phyloP scores from a whole-genome alignment of 257 asterid species.

The Parsonsia alboflavescens region DNA sequence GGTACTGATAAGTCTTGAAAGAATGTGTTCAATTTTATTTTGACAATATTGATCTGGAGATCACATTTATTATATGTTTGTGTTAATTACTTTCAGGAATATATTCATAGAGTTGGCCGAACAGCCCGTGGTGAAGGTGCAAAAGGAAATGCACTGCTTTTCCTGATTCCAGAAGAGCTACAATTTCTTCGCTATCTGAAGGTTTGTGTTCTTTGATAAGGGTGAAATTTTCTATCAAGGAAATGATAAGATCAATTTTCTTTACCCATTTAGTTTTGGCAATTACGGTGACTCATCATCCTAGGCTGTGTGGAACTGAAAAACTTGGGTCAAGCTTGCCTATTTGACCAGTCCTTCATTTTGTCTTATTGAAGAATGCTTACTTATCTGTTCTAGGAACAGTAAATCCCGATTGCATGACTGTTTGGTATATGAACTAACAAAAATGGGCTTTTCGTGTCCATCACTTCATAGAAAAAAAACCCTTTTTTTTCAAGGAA shows the following conservation, averaged over 20 bases:
- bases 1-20: conserved; percentile 35
- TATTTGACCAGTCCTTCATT: not conserved
- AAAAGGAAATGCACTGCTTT: conserved; percentile 84
- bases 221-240: not conserved
- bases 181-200: conserved; percentile 75
- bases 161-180: conserved; percentile 88
- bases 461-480: too few species aligned
- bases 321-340: not conserved
- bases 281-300: not conserved
- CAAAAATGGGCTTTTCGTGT: too few species aligned
- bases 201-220: conserved; percentile 35
- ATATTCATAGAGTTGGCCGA: conserved; percentile 92
- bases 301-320: not conserved
- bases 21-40: not conserved
- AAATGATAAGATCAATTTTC: not conserved
- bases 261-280: not conserved
- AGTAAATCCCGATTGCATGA: not conserved
- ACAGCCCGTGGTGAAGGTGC: conserved; percentile 99
- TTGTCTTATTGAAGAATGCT: not conserved
- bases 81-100: conserved; percentile 54
- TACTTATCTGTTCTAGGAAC: not conserved
- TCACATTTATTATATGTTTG: conserved; percentile 6
- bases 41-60: not conserved
- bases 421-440: not conserved
- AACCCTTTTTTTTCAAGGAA: too few species aligned